Percentiles rank a stretch among this genome's conserved stretches.
phyloP scores from a whole-genome alignment of 768 basidiomycete species.

The Russula emetica region DNA sequence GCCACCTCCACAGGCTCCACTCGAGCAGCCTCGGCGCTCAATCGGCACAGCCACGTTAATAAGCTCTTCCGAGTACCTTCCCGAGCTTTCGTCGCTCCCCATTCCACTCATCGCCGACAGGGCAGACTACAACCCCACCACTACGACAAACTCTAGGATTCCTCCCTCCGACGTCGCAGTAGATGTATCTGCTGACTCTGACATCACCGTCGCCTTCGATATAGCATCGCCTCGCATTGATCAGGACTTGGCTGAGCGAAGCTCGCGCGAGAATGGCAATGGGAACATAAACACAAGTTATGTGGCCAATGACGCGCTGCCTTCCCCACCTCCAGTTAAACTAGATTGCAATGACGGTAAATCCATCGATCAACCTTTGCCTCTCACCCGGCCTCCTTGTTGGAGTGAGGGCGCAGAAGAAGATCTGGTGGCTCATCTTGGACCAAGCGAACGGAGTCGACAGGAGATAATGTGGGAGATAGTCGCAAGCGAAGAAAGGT shows the following conservation, averaged over 20 bases:
- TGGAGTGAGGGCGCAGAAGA: constrained; percentile 96
- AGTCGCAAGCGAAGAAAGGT: constrained; percentile 94
- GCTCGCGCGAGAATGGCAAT: constrained; percentile 42
- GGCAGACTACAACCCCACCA: constrained; percentile 30
- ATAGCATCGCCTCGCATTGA: constrained; percentile 29
- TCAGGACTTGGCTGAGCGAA: constrained; percentile 35
- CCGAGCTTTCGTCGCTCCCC: constrained; percentile 53
- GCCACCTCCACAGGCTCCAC: constrained; percentile 43
- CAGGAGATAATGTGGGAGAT: constrained; percentile 98
- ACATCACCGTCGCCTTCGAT: constrained; percentile 19
- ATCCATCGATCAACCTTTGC: constrained; percentile 60
- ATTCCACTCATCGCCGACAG: constrained; percentile 47
- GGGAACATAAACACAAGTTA: constrained; percentile 33
- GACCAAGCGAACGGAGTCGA: constrained; percentile 88
- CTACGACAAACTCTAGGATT: constrained; percentile 27
- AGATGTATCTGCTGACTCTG: constrained; percentile 22
- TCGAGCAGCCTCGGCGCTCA: constrained; percentile 28
- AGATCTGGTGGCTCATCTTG: constrained; percentile 87
- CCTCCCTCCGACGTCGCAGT: constrained; percentile 25
- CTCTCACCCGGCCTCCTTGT: constrained; percentile 75
- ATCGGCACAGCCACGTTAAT: constrained; percentile 36
- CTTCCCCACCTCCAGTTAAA: constrained; percentile 57
- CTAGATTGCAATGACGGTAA: constrained; percentile 39
- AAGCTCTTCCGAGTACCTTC: constrained; percentile 63
- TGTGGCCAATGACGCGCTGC: constrained; percentile 47